Percentiles rank a stretch among this genome's conserved stretches.
Evolutionary conservation across 1,139 yeast species (phyloP).

Genomic region (Hyphopichia wangnamkhiaoensis): DNA sequence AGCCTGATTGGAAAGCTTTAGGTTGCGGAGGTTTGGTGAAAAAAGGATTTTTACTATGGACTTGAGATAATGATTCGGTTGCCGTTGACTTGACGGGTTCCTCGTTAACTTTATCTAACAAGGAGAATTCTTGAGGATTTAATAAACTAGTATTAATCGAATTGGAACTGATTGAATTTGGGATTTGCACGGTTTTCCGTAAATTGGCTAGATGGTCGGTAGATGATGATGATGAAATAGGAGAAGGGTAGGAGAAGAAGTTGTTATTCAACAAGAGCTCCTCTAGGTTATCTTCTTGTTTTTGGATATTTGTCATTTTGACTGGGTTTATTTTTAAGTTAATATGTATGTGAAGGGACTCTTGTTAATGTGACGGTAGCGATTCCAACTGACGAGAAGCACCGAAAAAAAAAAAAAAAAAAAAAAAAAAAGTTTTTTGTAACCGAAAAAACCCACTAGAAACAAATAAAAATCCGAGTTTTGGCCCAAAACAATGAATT

Average conservation of each 20-base stretch:
- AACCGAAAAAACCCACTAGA: background rate
- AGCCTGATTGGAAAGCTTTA: constrained; percentile 2
- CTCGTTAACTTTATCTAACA: constrained; percentile 1
- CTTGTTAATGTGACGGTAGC: no score
- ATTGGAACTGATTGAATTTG: constrained; percentile 39
- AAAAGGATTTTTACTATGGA: constrained; percentile 1
- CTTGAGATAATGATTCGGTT: background rate
- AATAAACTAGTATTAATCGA: constrained; percentile 21
- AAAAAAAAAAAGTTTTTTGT: background rate
- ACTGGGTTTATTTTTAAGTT: no score
- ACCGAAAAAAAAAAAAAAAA: background rate
- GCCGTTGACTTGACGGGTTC: background rate
- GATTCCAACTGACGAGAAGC: background rate
- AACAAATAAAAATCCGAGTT: background rate
- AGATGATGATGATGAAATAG: constrained; percentile 15
- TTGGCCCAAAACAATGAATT: background rate
- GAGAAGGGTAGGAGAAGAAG: constrained; percentile 17
- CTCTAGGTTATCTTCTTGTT: constrained; percentile 8
- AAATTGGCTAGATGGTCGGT: constrained; percentile 48
- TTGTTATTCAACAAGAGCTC: constrained; percentile 18
- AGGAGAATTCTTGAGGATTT: constrained; percentile 5
- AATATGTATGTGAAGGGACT: no score
- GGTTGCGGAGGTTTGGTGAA: background rate
- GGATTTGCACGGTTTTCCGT: constrained; percentile 50
- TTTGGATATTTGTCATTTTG: constrained; percentile 3